These are phyloP conservation scores for Sideroxylon spinosum DNA, from an alignment of 179 eudicot genomes.

Conservation along the genomic window DNA sequence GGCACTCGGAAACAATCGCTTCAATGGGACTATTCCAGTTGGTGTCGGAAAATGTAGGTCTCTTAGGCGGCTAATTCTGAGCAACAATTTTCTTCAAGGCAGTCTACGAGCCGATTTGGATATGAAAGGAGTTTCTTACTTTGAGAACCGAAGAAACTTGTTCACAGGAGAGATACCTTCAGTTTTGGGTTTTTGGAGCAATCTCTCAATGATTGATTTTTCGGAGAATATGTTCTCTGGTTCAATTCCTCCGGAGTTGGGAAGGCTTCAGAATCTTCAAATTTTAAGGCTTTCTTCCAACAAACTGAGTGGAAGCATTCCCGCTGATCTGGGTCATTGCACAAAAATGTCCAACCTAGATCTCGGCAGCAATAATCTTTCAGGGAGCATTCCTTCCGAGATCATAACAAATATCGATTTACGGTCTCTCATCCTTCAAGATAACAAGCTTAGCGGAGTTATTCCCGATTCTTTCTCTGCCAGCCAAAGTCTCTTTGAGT, in stretches of 20 bases:
- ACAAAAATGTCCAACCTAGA: constrained; percentile 15
- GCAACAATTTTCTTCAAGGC: constrained; percentile 21
- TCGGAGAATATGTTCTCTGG: constrained; percentile 21
- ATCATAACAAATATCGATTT: constrained; percentile 4
- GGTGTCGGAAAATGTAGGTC: constrained; percentile 21
- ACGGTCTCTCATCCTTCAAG: constrained; percentile 14
- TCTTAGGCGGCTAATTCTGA: constrained; percentile 14
- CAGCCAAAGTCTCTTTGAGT: constrained; percentile 14
- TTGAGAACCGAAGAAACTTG: constrained; percentile 18
- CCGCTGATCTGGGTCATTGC: constrained; percentile 15
- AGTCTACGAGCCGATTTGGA: constrained; percentile 18
- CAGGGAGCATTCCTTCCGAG: constrained; percentile 15
- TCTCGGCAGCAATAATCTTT: constrained; percentile 18
- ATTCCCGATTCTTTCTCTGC: constrained; percentile 24
- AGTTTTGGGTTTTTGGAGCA: constrained; percentile 21
- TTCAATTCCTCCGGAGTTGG: constrained; percentile 17
- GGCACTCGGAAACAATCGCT: constrained; percentile 18
- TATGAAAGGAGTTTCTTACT: constrained; percentile 6
- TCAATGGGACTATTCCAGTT: constrained; percentile 20
- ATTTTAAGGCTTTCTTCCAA: constrained; percentile 20
- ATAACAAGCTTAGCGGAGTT: constrained; percentile 18
- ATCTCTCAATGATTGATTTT: constrained; percentile 19
- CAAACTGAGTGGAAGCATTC: constrained; percentile 19
- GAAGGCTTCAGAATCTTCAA: constrained; percentile 22
- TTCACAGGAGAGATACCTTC: constrained; percentile 17